Conservation (phyloP, 2,329 filamentous ascomycete species). For the Phymatotrichopsis omnivora region DNA sequence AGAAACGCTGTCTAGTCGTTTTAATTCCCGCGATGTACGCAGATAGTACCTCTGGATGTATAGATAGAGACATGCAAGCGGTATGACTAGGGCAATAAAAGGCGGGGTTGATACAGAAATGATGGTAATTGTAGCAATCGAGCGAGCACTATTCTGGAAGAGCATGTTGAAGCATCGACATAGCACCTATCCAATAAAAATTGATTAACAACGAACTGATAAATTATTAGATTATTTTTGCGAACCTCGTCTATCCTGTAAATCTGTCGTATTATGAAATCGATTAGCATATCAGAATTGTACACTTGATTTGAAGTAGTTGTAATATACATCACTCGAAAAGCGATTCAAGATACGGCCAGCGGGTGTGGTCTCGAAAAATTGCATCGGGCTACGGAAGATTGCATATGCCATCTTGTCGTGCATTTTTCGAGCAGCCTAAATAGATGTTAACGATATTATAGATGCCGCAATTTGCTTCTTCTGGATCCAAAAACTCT, state of each 20-base stretch:
- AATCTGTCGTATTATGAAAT: conserved; percentile 48
- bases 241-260: conserved; percentile 75
- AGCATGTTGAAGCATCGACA: conserved; percentile 97
- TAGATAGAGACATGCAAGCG: conserved; percentile 70
- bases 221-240: too few relatives aligned
- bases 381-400: conserved; percentile 95
- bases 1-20: conserved; percentile 88
- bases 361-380: conserved; percentile 94
- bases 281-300: conserved; percentile 17
- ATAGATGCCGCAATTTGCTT: conserved; percentile 11
- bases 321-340: conserved; percentile 47
- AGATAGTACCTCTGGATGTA: conserved; percentile 97
- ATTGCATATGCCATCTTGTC: conserved; percentile 96
- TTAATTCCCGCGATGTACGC: conserved; percentile 88
- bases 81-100: conserved; percentile 72
- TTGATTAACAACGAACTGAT: conserved; percentile 8
- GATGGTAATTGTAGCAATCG: conserved; percentile 73
- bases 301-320: conserved; percentile 3
- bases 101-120: conserved; percentile 72
- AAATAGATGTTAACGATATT: conserved; percentile 31
- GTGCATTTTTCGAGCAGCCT: conserved; percentile 91
- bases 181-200: conserved; percentile 38
- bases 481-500: not conserved
- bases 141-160: conserved; percentile 64
- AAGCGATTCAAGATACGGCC: conserved; percentile 96